phyloP scores from a whole-genome alignment of 257 asterid species.

The Petunia secreta region DNA sequence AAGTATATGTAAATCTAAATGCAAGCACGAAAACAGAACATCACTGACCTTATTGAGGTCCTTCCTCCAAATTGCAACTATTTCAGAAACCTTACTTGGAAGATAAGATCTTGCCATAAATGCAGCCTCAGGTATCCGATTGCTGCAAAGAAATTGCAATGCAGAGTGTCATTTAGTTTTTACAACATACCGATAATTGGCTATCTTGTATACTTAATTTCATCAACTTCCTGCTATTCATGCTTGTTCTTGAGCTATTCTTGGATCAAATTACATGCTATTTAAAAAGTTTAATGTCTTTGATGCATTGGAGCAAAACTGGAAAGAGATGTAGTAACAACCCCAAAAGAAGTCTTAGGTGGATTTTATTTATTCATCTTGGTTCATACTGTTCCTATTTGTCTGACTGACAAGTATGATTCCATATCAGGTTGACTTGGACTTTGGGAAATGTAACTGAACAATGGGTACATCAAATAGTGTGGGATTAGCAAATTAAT shows the following conservation, averaged over 20 bases:
- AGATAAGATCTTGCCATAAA: slow-evolving; percentile 99
- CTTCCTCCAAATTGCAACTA: slow-evolving; percentile 90
- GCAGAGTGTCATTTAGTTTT: slow-evolving; percentile 26
- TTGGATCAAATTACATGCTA: background rate
- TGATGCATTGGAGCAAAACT: background rate
- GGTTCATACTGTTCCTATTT: no score
- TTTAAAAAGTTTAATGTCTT: background rate
- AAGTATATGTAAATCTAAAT: background rate
- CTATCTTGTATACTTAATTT: background rate
- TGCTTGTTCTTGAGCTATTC: background rate
- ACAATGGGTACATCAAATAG: no score
- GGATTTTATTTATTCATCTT: no score
- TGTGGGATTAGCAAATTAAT: no score
- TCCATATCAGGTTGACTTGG: no score
- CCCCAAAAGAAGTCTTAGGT: background rate
- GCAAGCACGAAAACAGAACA: background rate
- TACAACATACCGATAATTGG: slow-evolving; percentile 16
- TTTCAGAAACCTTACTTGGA: slow-evolving; percentile 96
- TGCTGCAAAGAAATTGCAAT: slow-evolving; percentile 55
- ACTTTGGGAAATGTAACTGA: no score
- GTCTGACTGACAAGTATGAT: no score
- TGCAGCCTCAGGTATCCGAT: slow-evolving; percentile 99
- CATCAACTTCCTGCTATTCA: background rate
- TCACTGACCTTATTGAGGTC: slow-evolving; percentile 83
- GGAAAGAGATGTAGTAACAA: background rate